Evolutionary conservation across 2,329 filamentous ascomycete genomes (phyloP), one percentile per base, ranked within the genome.

Genomic region (Rhinocladiella mackenziei): DNA sequence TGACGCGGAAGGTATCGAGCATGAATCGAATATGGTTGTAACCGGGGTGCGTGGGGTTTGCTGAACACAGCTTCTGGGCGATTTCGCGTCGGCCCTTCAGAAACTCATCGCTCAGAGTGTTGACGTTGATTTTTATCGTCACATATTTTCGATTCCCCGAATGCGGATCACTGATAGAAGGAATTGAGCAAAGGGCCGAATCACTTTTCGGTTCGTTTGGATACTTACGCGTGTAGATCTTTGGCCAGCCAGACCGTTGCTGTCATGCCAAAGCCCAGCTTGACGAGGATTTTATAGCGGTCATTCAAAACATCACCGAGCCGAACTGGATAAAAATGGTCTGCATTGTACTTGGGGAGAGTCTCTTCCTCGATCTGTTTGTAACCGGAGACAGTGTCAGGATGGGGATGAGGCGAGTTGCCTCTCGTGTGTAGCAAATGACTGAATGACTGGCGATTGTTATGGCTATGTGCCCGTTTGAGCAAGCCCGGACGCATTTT

Each of bases 191-290:
- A 20, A 9, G 6, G 29, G 23, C 17, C 15, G 18, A 2, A 13
- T 15, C 23, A 17, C 9, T 11, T 8, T 11, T 22, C 5, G 19
- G 13, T 5, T 14, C 13, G 17, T 15, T 14, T 6, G 14, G 15
- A 43, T 22, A 51, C 50, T 50, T 52, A 56, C 54, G 43, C 45
- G 18, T 57, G 54, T 8, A 66, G 54, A 50, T 70, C 62, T 22
- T 58, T 60, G 4, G 66, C 66, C 10, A 73, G 58, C 67, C 68
- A 72, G 13, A 70, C 65, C 0, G 68, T 73, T 4, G 66, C 72
- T 5, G 57, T 62, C 11, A 56, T 54, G 15, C 69, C 68, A 53
- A 55, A 72, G 7, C 68, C 68, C 5, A 72, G 53, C 44, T 72
- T 72, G 1, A 62, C 56, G 0, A 70, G 40, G 0, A 60, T 41